phyloP scores from a whole-genome alignment of 495 filamentous ascomycete genomes.

The Friedmanniomyces simplex region DNA sequence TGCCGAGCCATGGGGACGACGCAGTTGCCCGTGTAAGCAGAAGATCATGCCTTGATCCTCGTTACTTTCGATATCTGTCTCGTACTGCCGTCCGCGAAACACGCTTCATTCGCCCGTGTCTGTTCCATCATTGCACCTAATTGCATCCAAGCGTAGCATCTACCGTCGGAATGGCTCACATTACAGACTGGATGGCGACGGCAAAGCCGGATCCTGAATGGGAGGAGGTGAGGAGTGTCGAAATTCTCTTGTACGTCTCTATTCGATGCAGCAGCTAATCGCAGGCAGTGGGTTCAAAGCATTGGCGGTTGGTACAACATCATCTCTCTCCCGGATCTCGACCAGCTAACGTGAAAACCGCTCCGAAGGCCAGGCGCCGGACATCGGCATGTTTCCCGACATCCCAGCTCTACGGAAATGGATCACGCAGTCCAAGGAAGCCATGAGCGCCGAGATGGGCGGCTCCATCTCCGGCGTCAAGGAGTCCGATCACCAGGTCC shows the following conservation, averaged over 20 bases:
- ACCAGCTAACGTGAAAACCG: neutral
- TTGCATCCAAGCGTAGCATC: too few relatives aligned
- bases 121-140: too few relatives aligned
- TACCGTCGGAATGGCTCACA: neutral
- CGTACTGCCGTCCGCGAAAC: too few relatives aligned
- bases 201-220: conserved; percentile 3
- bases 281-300: neutral
- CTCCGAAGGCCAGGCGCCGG: conserved; percentile 5
- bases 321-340: neutral
- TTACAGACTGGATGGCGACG: neutral
- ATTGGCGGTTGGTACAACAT: neutral
- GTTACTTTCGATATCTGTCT: too few relatives aligned
- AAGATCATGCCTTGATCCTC: too few relatives aligned
- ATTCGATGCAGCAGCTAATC: neutral
- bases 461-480: conserved; percentile 13
- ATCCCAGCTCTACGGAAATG: conserved; percentile 10
- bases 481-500: conserved; percentile 20
- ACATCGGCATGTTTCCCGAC: conserved; percentile 15
- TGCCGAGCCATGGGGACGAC: too few relatives aligned
- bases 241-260: neutral
- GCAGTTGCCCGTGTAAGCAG: too few relatives aligned
- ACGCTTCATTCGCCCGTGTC: too few relatives aligned
- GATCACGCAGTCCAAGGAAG: conserved; percentile 10
- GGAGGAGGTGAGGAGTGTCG: neutral
- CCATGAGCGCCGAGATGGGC: conserved; percentile 10